Conservation (phyloP, 1,284 basidiomycete genomes). For the Ganoderma sinense region DNA sequence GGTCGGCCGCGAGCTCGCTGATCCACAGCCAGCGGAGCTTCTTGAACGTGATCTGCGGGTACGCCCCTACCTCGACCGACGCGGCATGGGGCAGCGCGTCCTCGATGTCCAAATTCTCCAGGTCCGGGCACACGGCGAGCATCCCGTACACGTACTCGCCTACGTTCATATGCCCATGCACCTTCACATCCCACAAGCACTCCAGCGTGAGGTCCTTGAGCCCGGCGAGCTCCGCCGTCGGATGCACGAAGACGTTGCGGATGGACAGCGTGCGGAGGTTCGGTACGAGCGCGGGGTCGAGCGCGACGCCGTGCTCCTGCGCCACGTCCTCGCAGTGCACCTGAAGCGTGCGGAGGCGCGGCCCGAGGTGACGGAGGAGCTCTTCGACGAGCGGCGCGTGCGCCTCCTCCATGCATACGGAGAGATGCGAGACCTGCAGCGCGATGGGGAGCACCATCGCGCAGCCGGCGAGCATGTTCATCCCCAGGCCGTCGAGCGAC, state of each 20-base stretch:
- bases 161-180: not conserved
- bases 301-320: not conserved
- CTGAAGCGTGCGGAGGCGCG: constrained; percentile 5
- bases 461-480: constrained; percentile 14
- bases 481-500: constrained; percentile 6
- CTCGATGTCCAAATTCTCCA: constrained; percentile 8
- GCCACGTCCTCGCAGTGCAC: constrained; percentile 1
- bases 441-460: constrained; percentile 11
- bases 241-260: constrained; percentile 8
- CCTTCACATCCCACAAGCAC: constrained; percentile 4
- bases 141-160: constrained; percentile 10
- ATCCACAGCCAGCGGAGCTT: constrained; percentile 11
- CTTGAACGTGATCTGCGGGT: not conserved
- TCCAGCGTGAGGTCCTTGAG: constrained; percentile 10
- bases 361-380: constrained; percentile 7
- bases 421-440: constrained; percentile 3
- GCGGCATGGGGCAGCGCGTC: constrained; percentile 10
- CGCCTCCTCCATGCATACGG: constrained; percentile 7
- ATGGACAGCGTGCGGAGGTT: constrained; percentile 5
- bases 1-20: constrained; percentile 16
- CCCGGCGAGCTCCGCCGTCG: not conserved
- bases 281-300: constrained; percentile 5
- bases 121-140: constrained; percentile 14
- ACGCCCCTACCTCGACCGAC: not conserved
- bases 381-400: constrained; percentile 7